Base-by-base conservation (phyloP, 2,329 filamentous ascomycete genomes). In the Talaromyces piceae region DNA sequence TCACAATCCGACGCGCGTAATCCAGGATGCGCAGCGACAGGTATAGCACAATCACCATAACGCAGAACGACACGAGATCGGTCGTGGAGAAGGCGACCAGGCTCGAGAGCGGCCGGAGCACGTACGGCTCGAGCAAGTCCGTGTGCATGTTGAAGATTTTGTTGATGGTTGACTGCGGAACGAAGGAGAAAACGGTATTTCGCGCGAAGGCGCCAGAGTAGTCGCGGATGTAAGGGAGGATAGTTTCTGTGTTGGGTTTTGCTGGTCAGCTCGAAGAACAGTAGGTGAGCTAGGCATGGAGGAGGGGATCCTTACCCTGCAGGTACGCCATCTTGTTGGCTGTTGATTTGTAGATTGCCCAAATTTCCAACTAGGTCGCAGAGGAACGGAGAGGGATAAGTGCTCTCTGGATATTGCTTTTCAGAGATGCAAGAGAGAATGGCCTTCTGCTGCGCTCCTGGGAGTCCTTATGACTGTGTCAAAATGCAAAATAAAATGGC, bases 1-100 rank as follows among this genome's bases (percentile, higher is more conserved):
- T 73, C 52, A 95, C 75, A 18, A 88, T 71, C 54, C 88, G 80
- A 55, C 83, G 82, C 16, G 89, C 73, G 72, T 86, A 85, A 64
- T 84, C 78, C 57, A 84, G 71, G 39, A 93, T 73, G 57, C 81
- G 79, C 53, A 84, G 69, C 11, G 76, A 77, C 51, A 91, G 65
- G 63, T 89, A 74, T 47, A 91, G 67, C 50, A 83, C 70, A 26
- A 83, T 58, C 41, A 84, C 69, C 3, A 87, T 72, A 7, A 83
- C 52, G 6, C 70, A 47, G 18, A 72, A 56, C 11, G 68, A 66
- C 41, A 65, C 41, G 26, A 73, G 56, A 49, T 71, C 66, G 0
- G 68, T 63, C 49, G 63, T 63, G 16, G 63, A 61, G 22, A 59
- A 61, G 31, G 66, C 56, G 50, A 71, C 58, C 25, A 73, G 59